Conservation (phyloP, 768 basidiomycete genomes). For the Chalciporus piperatus region DNA sequence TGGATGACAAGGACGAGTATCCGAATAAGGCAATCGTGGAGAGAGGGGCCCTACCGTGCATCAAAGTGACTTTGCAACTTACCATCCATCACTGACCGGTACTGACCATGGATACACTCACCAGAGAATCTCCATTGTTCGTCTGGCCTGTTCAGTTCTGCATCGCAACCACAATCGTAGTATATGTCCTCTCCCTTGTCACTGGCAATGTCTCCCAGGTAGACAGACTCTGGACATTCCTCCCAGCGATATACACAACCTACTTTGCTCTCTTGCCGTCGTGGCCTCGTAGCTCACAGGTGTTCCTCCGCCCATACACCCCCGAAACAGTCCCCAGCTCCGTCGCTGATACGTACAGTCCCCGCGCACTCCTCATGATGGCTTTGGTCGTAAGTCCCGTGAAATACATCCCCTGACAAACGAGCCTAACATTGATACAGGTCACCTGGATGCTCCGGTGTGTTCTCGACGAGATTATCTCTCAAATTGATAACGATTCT, state of each 20-base stretch:
- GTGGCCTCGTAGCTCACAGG: conserved; percentile 36
- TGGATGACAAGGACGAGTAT: neutral
- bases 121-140: conserved; percentile 34
- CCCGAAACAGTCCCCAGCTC: conserved; percentile 42
- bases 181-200: conserved; percentile 60
- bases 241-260: conserved; percentile 79
- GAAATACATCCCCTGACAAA: neutral
- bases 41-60: too few relatives aligned
- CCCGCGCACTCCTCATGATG: conserved; percentile 76
- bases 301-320: conserved; percentile 51
- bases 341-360: conserved; percentile 51
- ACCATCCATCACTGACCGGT: too few relatives aligned
- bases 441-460: conserved; percentile 62
- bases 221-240: conserved; percentile 77
- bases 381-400: conserved; percentile 48
- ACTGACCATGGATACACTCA: conserved; percentile 19
- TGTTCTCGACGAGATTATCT: neutral
- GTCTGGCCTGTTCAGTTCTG: conserved; percentile 68
- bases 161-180: conserved; percentile 40
- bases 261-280: conserved; percentile 80
- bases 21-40: conserved; percentile 14
- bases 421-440: conserved; percentile 21
- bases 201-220: conserved; percentile 86
- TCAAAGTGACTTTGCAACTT: too few relatives aligned
- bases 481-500: neutral